Base-by-base conservation (phyloP, 352 stramenopile species). In the Globisporangium okanoganense region DNA sequence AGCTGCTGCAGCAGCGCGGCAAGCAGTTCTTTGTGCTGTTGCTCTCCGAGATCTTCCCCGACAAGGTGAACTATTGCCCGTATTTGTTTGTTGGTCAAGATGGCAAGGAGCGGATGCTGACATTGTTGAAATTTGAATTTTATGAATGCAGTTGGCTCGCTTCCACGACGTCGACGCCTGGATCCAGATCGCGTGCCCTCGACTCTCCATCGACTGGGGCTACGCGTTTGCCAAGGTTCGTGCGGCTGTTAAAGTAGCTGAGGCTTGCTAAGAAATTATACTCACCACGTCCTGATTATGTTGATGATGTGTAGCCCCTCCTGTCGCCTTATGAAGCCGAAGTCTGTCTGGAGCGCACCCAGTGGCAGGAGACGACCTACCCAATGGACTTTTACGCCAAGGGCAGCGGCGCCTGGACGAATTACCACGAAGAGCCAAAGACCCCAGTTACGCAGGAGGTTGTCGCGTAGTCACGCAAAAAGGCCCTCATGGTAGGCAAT, bases 311-410 rank as follows among this genome's bases (percentile, higher is more conserved):
- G 18, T 53, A 33, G 22, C 44, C 47, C 57, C 77, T 99, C 29
- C 78, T 99, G 41, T 99, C 93, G 60, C 85, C 96, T 0, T 99
- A 99, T 67, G 97, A 99, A 70, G 85, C 96, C 10, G 93, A 98
- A 78, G 96, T 99, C 0, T 96, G 85, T 48, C 66, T 99, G 25
- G 96, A 94, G 49, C 81, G 95, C 66, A 81, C 77, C 6, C 62
- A 86, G 47, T 98, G 90, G 89, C 76, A 82, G 47, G 79, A 97
- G 27, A 81, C 73, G 6, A 72, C 77, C 16, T 99, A 99, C 83
- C 97, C 97, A 16, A 99, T 99, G 97, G 98, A 99, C 62, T 99
- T 98, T 69, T 99, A 99, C 70, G 90, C 93, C 41, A 97, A 98
- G 52, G 90, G 80, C 54, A 97, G 95, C 67, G 96, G 96, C 5